Percentiles rank a stretch among this genome's conserved stretches.
These are phyloP conservation scores for Xylaria sp. DNA, from an alignment of 2,329 filamentous ascomycete genomes.

Conservation along the genomic window DNA sequence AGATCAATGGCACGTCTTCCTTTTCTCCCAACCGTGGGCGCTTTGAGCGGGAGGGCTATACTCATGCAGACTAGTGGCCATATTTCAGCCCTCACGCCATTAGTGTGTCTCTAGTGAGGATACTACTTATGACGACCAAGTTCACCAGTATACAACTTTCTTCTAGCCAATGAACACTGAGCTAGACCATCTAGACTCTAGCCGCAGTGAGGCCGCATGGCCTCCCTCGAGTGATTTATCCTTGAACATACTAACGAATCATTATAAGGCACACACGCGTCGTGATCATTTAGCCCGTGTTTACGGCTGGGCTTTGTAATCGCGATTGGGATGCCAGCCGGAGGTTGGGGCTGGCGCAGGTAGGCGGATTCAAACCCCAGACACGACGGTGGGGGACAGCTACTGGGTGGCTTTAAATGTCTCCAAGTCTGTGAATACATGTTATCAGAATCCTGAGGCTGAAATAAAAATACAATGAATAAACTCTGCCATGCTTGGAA, in stretches of 20 bases:
- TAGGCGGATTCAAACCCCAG: background rate
- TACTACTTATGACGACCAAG: background rate
- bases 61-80: background rate
- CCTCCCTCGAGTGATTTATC: background rate
- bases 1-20: background rate
- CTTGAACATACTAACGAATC: background rate
- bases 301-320: background rate
- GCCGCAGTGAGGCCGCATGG: background rate
- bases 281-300: background rate
- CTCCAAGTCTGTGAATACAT: background rate
- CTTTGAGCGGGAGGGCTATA: background rate
- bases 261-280: background rate
- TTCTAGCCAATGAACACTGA: background rate
- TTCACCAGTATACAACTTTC: background rate
- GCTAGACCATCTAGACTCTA: background rate
- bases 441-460: background rate
- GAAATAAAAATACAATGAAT: background rate
- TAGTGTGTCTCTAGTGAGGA: background rate
- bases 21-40: background rate
- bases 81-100: background rate
- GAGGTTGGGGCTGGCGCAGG: background rate
- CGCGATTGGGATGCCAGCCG: background rate
- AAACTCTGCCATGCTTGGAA: background rate
- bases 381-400: background rate
- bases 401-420: background rate